Percentiles rank a stretch among this genome's conserved stretches.
Evolutionary conservation across 768 basidiomycete species (phyloP).

Genomic region (Boletus reticulatus): DNA sequence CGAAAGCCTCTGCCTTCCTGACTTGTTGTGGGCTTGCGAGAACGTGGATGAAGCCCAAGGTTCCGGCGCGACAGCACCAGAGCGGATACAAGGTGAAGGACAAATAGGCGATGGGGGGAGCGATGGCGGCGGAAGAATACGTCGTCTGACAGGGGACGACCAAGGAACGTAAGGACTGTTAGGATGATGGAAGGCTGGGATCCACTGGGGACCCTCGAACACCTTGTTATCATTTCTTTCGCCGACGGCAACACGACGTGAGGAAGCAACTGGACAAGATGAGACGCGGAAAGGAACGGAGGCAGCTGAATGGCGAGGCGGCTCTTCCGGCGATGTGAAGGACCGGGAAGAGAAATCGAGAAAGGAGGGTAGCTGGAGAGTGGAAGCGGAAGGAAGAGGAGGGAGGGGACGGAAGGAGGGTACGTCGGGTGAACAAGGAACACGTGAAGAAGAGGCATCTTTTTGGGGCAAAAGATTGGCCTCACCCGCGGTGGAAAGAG

Average conservation of each 20-base stretch:
- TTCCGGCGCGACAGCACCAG: slow-evolving; percentile 42
- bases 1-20: slow-evolving; percentile 12
- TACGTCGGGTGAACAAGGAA: slow-evolving; percentile 2
- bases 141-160: slow-evolving; percentile 41
- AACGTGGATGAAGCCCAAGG: slow-evolving; percentile 32
- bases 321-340: slow-evolving; percentile 10
- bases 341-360: slow-evolving; percentile 29
- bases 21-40: slow-evolving; percentile 21
- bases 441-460: slow-evolving; percentile 17
- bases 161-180: slow-evolving; percentile 58
- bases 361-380: slow-evolving; percentile 40
- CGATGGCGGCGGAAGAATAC: slow-evolving; percentile 38
- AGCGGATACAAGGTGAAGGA: slow-evolving; percentile 36
- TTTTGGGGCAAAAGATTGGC: slow-evolving; percentile 2
- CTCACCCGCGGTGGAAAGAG: slow-evolving; percentile 6
- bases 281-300: slow-evolving; percentile 18
- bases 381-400: slow-evolving; percentile 36
- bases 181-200: slow-evolving; percentile 45
- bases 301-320: neutral
- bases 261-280: slow-evolving; percentile 16
- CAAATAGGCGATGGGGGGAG: slow-evolving; percentile 31
- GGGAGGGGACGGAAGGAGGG: slow-evolving; percentile 31
- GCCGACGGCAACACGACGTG: slow-evolving; percentile 4
- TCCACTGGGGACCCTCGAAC: slow-evolving; percentile 30
- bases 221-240: slow-evolving; percentile 22